phyloP scores from a whole-genome alignment of 257 asterid genomes.

The Eucommia ulmoides region DNA sequence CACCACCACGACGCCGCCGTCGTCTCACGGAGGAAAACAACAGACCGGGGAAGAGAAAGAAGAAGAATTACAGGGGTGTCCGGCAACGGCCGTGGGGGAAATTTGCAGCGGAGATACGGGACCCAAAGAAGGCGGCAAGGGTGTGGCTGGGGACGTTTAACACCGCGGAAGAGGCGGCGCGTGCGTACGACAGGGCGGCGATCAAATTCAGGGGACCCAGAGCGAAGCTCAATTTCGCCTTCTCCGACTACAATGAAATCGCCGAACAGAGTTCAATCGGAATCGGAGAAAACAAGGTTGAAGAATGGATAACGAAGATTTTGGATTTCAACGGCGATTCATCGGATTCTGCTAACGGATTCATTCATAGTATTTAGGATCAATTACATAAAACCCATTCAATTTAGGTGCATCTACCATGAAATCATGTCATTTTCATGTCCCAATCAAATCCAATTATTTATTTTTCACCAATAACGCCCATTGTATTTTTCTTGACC shows the following conservation, averaged over 20 bases:
- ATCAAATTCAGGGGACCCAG: background rate
- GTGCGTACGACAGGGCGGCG: slow-evolving; percentile 8
- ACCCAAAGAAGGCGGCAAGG: background rate
- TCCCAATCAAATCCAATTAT: too few relatives aligned
- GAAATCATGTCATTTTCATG: too few relatives aligned
- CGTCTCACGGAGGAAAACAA: background rate
- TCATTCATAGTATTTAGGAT: too few relatives aligned
- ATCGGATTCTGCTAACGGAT: background rate
- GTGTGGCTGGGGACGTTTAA: slow-evolving; percentile 8
- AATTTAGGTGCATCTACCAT: too few relatives aligned
- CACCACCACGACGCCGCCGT: background rate
- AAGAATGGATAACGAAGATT: background rate
- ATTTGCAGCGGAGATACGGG: slow-evolving; percentile 7
- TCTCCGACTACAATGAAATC: background rate
- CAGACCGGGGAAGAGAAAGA: background rate
- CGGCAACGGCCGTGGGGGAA: slow-evolving; percentile 8
- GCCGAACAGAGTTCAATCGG: background rate
- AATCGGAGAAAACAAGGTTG: background rate
- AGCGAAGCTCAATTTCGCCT: slow-evolving; percentile 6
- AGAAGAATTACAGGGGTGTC: slow-evolving; percentile 5
- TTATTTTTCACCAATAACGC: too few relatives aligned
- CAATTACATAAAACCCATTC: too few relatives aligned
- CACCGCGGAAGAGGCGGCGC: slow-evolving; percentile 6
- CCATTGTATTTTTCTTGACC: too few relatives aligned
- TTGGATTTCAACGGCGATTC: background rate